Evolutionary conservation across 164 flowering plant genomes (phyloP), one percentile per base, ranked within the genome.

Genomic region (Vitis rotundifolia): DNA sequence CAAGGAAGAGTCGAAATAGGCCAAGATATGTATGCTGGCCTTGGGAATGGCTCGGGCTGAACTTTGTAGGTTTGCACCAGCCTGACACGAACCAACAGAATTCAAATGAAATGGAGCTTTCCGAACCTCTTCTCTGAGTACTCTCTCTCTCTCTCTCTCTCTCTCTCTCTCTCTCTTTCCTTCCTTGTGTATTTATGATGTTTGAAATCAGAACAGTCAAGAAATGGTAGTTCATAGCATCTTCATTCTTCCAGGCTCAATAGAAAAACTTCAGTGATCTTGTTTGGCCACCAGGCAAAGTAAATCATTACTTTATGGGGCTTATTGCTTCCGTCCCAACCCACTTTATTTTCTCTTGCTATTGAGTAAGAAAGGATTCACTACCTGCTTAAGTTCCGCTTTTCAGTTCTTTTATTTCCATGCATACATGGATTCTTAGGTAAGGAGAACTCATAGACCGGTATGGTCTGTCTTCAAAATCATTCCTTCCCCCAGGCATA

Each of bases 51-150:
- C 86, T 95, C 22, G 98, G 99, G 26, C 47, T 95, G 59, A 84
- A 90, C 77, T 83, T 82, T 74, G 92, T 91, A 5, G 97, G 96
- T 11, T 1, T 12, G 14, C 83, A 69, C 49, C 84, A 57, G 13
- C 19, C 80, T 6, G 88, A 79, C 9, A 55, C 73, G 18, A 85
- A 82, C 11, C 85, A 79, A 55, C 87, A 75, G 74, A 71, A 58
- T 74, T 87, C 96, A 63, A 95, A 92, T 79, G 99, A 95, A 77
- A 92, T 95, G 98, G 98, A 93, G 83, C 94, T 95, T 26, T 91
- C 98, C 6, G 97, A 92, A 81, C 99, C 99, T 1, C 87, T 95
- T 71, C 64, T 94, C 7, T 93, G 82, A 88, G 59, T 71, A 57
- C 66, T 44, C 16, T 12, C 54, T 47, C 51, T 58, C 66, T 48